phyloP scores from a whole-genome alignment of 208 protist species.

The Wallacemonas rigidus region DNA sequence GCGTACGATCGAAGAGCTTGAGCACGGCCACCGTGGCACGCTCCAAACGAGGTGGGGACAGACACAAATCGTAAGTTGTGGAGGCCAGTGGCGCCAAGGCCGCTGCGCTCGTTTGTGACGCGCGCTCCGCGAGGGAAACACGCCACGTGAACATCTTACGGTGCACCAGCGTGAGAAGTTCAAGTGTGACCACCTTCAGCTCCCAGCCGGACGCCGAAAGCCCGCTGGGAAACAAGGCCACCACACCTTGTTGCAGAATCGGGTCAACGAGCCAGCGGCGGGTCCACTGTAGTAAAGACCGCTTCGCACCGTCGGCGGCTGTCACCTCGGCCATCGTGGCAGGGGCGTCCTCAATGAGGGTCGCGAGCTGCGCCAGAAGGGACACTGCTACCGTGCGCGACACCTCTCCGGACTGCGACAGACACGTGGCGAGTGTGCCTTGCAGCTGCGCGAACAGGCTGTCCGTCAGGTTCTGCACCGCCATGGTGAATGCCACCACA shows the following conservation, averaged over 20 bases:
- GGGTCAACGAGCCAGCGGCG: conserved; percentile 1
- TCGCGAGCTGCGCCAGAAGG: conserved; percentile 13
- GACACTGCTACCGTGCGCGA: conserved; percentile 1
- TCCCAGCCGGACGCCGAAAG: conserved; percentile 31
- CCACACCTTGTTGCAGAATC: background rate
- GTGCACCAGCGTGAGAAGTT: conserved; percentile 20
- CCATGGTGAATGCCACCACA: conserved; percentile 14
- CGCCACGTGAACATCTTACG: conserved; percentile 17
- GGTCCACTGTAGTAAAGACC: background rate
- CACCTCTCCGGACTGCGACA: background rate
- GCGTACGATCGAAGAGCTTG: conserved; percentile 7
- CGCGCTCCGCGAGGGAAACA: background rate
- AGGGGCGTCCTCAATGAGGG: conserved; percentile 7
- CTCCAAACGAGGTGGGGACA: conserved; percentile 24
- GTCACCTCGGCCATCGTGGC: background rate
- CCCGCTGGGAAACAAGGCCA: background rate
- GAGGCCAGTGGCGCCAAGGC: background rate
- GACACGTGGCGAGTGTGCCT: background rate
- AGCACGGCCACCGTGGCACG: conserved; percentile 15
- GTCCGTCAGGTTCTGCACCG: conserved; percentile 5
- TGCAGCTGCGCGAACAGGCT: conserved; percentile 3
- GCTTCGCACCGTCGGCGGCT: background rate
- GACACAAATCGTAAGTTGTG: background rate
- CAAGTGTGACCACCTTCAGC: conserved; percentile 22
- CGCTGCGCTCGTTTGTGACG: background rate